A percentile compares a stretch with the other conserved stretches of the same genome.
These are phyloP conservation scores for Isabelozyma heimii DNA, from an alignment of 805 yeast genomes.

Conservation along the genomic window DNA sequence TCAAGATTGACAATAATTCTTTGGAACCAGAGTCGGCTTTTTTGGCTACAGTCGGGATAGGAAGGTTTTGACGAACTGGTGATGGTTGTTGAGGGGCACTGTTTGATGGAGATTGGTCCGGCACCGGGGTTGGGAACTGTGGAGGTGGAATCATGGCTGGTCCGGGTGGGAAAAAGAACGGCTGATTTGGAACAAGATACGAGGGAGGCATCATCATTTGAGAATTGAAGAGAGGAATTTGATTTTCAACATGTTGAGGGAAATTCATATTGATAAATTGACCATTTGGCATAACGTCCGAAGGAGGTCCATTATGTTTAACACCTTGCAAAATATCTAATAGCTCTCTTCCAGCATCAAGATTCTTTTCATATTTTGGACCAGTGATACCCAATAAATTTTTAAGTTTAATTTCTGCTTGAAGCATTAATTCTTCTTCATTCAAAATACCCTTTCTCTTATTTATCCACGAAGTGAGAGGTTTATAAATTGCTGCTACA, in stretches of 20 bases:
- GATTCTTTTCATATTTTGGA: constrained; percentile 21
- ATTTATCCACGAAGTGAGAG: constrained; percentile 53
- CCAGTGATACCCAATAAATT: constrained; percentile 55
- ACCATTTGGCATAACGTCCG: not conserved
- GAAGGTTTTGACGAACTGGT: not conserved
- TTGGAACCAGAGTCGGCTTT: constrained; percentile 30
- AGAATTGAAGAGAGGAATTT: constrained; percentile 14
- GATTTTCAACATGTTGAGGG: constrained; percentile 32
- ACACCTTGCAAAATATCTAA: constrained; percentile 55
- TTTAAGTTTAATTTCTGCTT: constrained; percentile 67
- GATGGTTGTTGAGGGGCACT: constrained; percentile 1
- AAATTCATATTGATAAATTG: constrained; percentile 21
- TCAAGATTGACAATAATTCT: constrained; percentile 44
- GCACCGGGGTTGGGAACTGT: constrained; percentile 5
- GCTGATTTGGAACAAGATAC: constrained; percentile 2
- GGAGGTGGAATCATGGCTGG: constrained; percentile 10
- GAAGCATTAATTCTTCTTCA: constrained; percentile 58
- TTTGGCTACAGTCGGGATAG: not conserved
- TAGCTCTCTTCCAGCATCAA: constrained; percentile 76
- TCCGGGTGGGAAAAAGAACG: constrained; percentile 12
- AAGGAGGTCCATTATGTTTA: constrained; percentile 4
- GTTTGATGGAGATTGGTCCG: constrained; percentile 2
- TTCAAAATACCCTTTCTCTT: constrained; percentile 46
- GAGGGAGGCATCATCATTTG: constrained; percentile 3
- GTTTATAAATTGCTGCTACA: constrained; percentile 49